A percentile compares a stretch with the other conserved stretches of the same genome.
Conservation (phyloP, 2,329 filamentous ascomycete species). For the Cladosporium colombiae region DNA sequence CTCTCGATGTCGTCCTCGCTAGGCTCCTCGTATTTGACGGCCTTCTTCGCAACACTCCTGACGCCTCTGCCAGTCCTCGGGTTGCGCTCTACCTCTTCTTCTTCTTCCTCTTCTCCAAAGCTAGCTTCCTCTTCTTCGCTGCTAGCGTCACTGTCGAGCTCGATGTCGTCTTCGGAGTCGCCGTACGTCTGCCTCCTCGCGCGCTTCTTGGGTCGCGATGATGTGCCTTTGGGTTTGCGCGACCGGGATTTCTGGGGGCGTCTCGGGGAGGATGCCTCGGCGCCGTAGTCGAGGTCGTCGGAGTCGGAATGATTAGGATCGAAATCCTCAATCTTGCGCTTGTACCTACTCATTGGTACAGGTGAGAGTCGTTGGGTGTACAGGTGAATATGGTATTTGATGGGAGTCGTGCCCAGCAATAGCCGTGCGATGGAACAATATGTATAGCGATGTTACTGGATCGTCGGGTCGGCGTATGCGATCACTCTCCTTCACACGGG, state of each 20-base stretch:
- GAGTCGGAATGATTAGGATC: conserved; percentile 41
- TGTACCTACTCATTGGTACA: conserved; percentile 24
- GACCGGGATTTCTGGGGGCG: conserved; percentile 19
- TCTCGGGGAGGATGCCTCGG: conserved; percentile 27
- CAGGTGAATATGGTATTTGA: not conserved
- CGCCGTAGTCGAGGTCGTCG: conserved; percentile 41
- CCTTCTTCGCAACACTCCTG: conserved; percentile 57
- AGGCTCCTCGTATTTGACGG: conserved; percentile 57
- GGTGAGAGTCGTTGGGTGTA: not conserved
- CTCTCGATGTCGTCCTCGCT: conserved; percentile 49
- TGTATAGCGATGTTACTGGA: not conserved
- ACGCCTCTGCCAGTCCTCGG: conserved; percentile 57
- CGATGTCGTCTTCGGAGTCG: conserved; percentile 51
- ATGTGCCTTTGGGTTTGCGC: conserved; percentile 30
- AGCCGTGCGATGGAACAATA: not conserved
- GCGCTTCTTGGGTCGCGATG: conserved; percentile 35
- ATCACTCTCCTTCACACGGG: conserved; percentile 4
- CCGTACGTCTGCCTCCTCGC: conserved; percentile 41
- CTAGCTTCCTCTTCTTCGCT: conserved; percentile 42
- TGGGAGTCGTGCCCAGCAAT: not conserved
- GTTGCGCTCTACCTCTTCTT: conserved; percentile 55
- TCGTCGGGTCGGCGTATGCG: not conserved
- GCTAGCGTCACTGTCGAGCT: conserved; percentile 32
- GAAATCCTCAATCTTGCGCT: conserved; percentile 42
- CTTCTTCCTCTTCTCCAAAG: conserved; percentile 48